Evolutionary conservation across 1,284 basidiomycete genomes (phyloP), one percentile per base, ranked within the genome.

Genomic region (Ceratobasidium papillatum): DNA sequence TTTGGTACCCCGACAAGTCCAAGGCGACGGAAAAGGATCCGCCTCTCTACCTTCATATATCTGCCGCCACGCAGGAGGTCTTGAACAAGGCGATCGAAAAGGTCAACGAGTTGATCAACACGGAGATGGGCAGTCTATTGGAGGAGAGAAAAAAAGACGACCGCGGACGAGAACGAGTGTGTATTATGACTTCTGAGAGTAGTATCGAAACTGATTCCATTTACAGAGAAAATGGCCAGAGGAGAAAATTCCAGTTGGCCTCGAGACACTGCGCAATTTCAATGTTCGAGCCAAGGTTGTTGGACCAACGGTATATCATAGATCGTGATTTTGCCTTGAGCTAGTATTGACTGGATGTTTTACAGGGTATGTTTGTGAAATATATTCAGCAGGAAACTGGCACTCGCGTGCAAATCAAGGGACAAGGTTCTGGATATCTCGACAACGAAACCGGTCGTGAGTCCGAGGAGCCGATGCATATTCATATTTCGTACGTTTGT

Each of bases 331-430:
- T 64, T 58, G 58, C 8, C 14, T 25, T n/a, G 30, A 30, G 27
- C 45, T 38, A 9, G 32, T 12, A 36, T 65, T 2, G 47, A 30
- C 58, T 58, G 30, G 65, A 73, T 32, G 74, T 63, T 51, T 76
- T 22, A 51, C 77, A 94, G 93, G 96, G 95, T 78, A 91, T 96
- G 81, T 99, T 99, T 81, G 97, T 99, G 78, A 99, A 99, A 84
- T 96, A 96, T 81, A 99, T 99, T 77, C 97, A 99, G 84, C 90
- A 91, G 80, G 97, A 99, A 84, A 99, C 97, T 0, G 91, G 92
- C 45, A 97, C 96, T 17, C 89, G 97, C 77, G 97, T 99, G n/a
- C 97, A 99, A 82, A 98, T 99, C 81, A 99, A 99, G 82, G 97
- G 97, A 12, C 78, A 91, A 19, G 98, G 98, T 0, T 97, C 95